Percentiles rank a stretch among this genome's conserved stretches.
phyloP scores from a whole-genome alignment of 352 stramenopile species.

The Blastocystis sp. region DNA sequence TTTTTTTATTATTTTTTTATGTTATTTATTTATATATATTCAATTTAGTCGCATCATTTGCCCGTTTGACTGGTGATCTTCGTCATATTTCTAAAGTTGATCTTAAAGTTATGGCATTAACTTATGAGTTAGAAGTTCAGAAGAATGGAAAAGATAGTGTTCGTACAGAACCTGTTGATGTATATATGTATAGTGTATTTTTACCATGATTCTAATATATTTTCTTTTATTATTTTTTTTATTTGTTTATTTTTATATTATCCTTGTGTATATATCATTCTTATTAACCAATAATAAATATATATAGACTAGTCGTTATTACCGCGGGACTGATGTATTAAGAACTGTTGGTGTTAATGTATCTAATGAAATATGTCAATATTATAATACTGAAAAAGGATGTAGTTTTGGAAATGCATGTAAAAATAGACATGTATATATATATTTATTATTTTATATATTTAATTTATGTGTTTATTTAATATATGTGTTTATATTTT shows the following conservation, averaged over 20 bases:
- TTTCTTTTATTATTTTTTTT: slow-evolving; percentile 5
- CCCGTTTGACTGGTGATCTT: slow-evolving; percentile 27
- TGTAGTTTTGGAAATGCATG: slow-evolving; percentile 18
- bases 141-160: slow-evolving; percentile 10
- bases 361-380: not conserved
- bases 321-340: no score
- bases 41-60: slow-evolving; percentile 10
- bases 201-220: no score
- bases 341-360: slow-evolving; percentile 29
- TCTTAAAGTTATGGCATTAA: slow-evolving; percentile 19
- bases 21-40: no score
- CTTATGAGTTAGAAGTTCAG: slow-evolving; percentile 30
- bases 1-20: not conserved
- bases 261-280: slow-evolving; percentile 15
- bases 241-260: not conserved
- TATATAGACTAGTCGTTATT: no score
- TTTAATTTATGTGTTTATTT: no score
- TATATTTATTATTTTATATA: no score
- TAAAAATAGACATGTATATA: slow-evolving; percentile 7
- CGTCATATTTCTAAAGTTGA: slow-evolving; percentile 24
- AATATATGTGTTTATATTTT: no score
- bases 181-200: no score
- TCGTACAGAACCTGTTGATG: no score
- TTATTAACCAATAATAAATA: slow-evolving; percentile 27
- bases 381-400: slow-evolving; percentile 1